Evolutionary conservation across 257 asterid species (phyloP), one percentile per base, ranked within the genome.

Genomic region (Hygrophila difformis): DNA sequence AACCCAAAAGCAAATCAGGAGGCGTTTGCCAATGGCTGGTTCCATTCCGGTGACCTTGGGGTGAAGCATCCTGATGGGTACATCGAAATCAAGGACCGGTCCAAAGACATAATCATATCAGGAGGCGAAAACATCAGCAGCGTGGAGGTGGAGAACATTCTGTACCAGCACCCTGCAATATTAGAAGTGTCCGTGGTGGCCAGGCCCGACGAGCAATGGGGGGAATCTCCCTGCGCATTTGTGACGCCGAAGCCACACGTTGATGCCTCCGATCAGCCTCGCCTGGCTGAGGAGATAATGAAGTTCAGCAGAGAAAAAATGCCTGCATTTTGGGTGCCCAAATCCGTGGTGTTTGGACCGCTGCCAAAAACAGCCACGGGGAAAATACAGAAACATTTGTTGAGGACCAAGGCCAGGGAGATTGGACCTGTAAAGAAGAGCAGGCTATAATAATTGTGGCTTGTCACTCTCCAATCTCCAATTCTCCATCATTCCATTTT

Each of bases 91-190:
- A 87, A 76, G 44, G 97, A 87, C 43, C 38, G 95, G 15, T 87
- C 97, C 0, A 87, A 87, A 70, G 97, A 87, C 51, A 87, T 87
- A 15, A 87, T 87, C 17, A 87, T 87, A 51, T 84, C 97, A 0
- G 97, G 97, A n/a, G 97, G 97, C 4, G 97, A 87, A 58, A 87
- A 87, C 44, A 87, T 84, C 14, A 87, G 97, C 14, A 83, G 95
- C 3, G 95, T 87, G 1, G 97, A 87, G 77, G 93, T 87, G 2
- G 97, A 87, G 76, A 87, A 87, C 41, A 45, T 83, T 49, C 67
- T 87, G 2, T 87, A 87, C 48, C 93, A 74, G 53, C 93, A 87
- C 58, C 88, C 93, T 0, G 79, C 74, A 0, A 64, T 87, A 28
- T 59, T 78, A 17, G 97, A 87, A 41, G 97, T 87, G 4, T 83